phyloP scores from a whole-genome alignment of 768 basidiomycete genomes.

The Daedaleopsis nitida region DNA sequence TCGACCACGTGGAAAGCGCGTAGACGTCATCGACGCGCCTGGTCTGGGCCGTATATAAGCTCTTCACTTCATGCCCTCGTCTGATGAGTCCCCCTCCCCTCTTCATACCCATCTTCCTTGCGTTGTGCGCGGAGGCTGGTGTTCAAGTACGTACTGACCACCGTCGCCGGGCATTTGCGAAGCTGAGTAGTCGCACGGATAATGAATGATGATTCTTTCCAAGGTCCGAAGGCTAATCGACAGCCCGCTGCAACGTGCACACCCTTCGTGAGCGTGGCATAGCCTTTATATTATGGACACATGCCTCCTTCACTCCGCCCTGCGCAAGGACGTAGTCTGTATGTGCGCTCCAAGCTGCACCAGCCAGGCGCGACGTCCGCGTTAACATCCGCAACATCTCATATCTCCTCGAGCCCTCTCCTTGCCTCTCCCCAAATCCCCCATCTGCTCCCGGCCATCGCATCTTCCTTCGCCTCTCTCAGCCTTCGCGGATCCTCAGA shows the following conservation, averaged over 20 bases:
- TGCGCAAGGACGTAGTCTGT: slow-evolving; percentile 8
- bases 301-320: slow-evolving; percentile 6
- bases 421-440: slow-evolving; percentile 17
- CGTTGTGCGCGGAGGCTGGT: not conserved
- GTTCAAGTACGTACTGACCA: not conserved
- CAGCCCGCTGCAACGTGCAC: slow-evolving; percentile 16
- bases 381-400: slow-evolving; percentile 15
- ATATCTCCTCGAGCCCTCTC: slow-evolving; percentile 11
- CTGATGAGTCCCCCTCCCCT: not conserved
- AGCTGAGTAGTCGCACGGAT: not conserved
- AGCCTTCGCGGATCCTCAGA: slow-evolving; percentile 10
- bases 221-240: slow-evolving; percentile 5
- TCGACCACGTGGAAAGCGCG: not conserved
- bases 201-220: not conserved
- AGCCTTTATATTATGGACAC: slow-evolving; percentile 9
- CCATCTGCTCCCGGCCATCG: slow-evolving; percentile 8
- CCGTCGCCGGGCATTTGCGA: not conserved
- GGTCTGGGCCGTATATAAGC: too few species aligned
- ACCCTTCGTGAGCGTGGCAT: not conserved
- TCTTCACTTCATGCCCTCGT: too few species aligned
- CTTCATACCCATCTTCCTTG: not conserved
- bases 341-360: slow-evolving; percentile 8
- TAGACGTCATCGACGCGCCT: not conserved
- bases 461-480: slow-evolving; percentile 7
- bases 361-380: slow-evolving; percentile 12